Percentiles rank a stretch among this genome's conserved stretches.
phyloP scores from a whole-genome alignment of 73 alveolate genomes.

The Breviolum minutum region DNA sequence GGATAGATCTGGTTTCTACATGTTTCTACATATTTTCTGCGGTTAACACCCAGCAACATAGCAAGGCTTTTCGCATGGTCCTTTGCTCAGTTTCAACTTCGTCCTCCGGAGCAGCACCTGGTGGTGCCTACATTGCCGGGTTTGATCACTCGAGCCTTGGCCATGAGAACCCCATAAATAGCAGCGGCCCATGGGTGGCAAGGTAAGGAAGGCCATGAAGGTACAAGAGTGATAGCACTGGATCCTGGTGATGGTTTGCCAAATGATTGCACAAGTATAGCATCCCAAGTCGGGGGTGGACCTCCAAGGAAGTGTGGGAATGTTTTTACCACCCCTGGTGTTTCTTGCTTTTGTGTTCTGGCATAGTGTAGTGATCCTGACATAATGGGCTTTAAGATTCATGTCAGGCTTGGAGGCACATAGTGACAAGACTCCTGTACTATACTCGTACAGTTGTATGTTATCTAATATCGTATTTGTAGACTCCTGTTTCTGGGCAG shows the following conservation, averaged over 20 bases:
- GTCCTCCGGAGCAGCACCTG: slow-evolving; percentile 44
- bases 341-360: too few species aligned
- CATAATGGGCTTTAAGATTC: too few species aligned
- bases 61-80: slow-evolving; percentile 31
- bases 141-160: neutral
- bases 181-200: neutral
- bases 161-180: neutral
- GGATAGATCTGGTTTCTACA: neutral
- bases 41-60: neutral
- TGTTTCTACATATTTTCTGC: neutral
- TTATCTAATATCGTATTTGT: too few species aligned
- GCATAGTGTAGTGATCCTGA: too few species aligned
- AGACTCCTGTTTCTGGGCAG: neutral
- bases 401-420: too few species aligned
- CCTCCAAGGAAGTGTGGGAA: too few species aligned
- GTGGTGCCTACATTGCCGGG: slow-evolving; percentile 60
- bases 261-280: too few species aligned
- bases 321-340: too few species aligned
- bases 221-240: neutral
- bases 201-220: neutral
- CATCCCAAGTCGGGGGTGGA: too few species aligned
- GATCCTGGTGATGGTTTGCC: neutral
- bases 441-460: too few species aligned
- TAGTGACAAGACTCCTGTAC: too few species aligned
- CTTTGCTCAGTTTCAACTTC: neutral